phyloP scores from a whole-genome alignment of 768 basidiomycete species.

The Leccinum longicurvipes region DNA sequence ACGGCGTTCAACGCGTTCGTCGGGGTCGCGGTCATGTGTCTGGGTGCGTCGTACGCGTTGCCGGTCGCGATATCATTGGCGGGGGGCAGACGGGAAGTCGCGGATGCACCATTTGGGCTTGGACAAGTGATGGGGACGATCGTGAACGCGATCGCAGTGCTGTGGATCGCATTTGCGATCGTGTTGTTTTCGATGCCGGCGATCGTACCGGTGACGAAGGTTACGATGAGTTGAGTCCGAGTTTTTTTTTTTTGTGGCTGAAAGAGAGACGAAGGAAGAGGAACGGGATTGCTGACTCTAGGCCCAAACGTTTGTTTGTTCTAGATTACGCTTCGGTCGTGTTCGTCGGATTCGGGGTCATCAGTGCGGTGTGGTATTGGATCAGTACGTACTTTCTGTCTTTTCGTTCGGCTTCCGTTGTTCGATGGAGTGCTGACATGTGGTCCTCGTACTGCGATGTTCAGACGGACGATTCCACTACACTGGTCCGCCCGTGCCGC shows the following conservation, averaged over 20 bases:
- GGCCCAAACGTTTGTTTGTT: neutral
- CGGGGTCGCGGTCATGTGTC: constrained; percentile 63
- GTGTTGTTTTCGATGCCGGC: constrained; percentile 70
- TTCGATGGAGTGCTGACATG: neutral
- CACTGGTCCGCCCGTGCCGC: constrained; percentile 40
- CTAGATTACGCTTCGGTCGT: constrained; percentile 67
- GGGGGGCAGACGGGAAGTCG: constrained; percentile 41
- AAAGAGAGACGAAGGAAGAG: neutral
- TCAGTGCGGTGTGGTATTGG: constrained; percentile 60
- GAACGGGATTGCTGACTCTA: neutral
- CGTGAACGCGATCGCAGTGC: constrained; percentile 50
- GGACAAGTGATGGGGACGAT: constrained; percentile 42
- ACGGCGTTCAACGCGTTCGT: constrained; percentile 69
- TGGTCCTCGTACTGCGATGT: neutral
- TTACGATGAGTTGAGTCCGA: constrained; percentile 42
- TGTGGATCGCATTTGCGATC: constrained; percentile 61
- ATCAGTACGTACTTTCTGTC: constrained; percentile 35
- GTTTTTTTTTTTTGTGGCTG: neutral
- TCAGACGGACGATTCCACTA: constrained; percentile 45
- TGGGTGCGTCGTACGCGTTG: constrained; percentile 62
- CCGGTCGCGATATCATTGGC: constrained; percentile 54
- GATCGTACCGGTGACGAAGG: constrained; percentile 49
- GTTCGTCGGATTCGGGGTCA: constrained; percentile 56
- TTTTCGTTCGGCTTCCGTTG: neutral
- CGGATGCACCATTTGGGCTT: constrained; percentile 48